Conservation (phyloP, 768 basidiomycete species). For the Xerocomus potaroensis region DNA sequence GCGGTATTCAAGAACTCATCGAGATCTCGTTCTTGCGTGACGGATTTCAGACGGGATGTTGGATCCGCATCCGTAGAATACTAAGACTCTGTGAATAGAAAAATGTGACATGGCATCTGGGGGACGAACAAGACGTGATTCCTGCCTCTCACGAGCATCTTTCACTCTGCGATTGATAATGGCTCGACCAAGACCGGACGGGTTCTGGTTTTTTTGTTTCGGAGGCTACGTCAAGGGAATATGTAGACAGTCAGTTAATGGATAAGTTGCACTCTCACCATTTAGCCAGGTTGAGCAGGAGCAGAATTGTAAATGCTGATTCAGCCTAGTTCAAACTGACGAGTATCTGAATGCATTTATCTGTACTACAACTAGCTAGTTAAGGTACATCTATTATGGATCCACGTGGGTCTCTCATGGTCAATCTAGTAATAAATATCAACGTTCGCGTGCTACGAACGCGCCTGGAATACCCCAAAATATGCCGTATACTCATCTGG, state of each 20-base stretch:
- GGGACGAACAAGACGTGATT: conserved; percentile 58
- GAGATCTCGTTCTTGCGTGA: conserved; percentile 93
- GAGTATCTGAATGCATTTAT: too few relatives aligned
- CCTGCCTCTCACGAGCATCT: conserved; percentile 31
- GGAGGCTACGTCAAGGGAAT: conserved; percentile 39
- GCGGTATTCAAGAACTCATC: conserved; percentile 96
- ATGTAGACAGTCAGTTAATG: neutral
- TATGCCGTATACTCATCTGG: conserved; percentile 87
- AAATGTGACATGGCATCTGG: neutral
- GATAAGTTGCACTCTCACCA: conserved; percentile 8
- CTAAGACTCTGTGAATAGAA: conserved; percentile 23
- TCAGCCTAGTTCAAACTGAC: conserved; percentile 8
- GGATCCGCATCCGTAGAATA: conserved; percentile 73
- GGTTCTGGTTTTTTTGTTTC: conserved; percentile 58
- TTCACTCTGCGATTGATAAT: conserved; percentile 85
- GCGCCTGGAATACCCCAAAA: conserved; percentile 64
- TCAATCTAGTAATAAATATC: conserved; percentile 12
- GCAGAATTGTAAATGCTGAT: conserved; percentile 13
- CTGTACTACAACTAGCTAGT: conserved; percentile 3
- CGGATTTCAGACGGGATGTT: conserved; percentile 71
- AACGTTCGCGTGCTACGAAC: conserved; percentile 16
- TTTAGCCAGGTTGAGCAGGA: neutral
- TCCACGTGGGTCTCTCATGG: conserved; percentile 1
- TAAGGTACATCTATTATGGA: conserved; percentile 16
- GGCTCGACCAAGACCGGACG: conserved; percentile 87